Base-by-base conservation (phyloP, 768 basidiomycete genomes). In the Vararia minispora region DNA sequence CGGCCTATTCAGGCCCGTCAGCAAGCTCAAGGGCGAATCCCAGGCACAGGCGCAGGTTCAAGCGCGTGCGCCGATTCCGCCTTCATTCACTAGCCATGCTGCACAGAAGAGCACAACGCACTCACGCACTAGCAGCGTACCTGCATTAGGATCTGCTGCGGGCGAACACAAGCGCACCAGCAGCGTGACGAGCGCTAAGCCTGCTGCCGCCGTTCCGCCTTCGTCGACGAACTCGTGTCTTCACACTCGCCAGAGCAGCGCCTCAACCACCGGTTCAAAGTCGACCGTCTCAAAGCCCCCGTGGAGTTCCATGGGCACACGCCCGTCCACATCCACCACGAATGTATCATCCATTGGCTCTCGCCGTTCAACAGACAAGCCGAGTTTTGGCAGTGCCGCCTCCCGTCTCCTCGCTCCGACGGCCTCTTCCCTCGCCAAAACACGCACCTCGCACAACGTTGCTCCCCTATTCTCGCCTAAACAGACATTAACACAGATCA, bases 311-410 rank as follows among this genome's bases (percentile, higher is more conserved):
- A 18, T 41, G 49, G n/a, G n/a, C n/a, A n/a, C n/a, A n/a, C n/a
- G n/a, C n/a, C n/a, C n/a, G n/a, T n/a, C 35, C 24, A 46, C 21
- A 46, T 31, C 45, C 22, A 40, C 42, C 3, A 35, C 40, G 5
- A 45, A 39, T 4, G 43, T 43, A 3, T 57, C 56, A 1, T 58
- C 58, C 10, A 41, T 57, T 26, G 59, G 58, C n/a, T 37, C 11
- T 50, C 48, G 22, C 38, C 35, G 2, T n/a, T 18, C 28, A 11
- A 26, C n/a, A 27, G 30, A 6, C 37, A 25, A 14, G 11, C 17
- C 4, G 26, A 49, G 45, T 26, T 46, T 49, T 2, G 43, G 53
- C 28, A 50, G 37, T 17, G 14, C 31, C 8, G 29, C 48, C 17
- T 43, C 43, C 18, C 39, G 47, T 12, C 42, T 45, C 4, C 49